Evolutionary conservation across 164 flowering plant species (phyloP).

Genomic region (grape (Vitis vinifera)): DNA sequence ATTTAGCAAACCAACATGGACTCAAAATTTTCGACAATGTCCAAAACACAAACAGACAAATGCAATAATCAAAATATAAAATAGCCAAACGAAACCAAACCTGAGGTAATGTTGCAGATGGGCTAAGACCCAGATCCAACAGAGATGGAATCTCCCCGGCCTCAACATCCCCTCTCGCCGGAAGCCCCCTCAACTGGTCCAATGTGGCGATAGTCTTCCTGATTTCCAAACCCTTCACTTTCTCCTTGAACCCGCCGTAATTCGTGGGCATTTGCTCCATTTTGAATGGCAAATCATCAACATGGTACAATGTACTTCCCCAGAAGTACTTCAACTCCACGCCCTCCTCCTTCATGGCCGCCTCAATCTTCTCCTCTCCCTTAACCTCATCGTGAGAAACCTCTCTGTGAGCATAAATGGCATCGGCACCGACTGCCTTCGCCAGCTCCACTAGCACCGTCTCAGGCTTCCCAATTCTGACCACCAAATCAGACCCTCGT

Average conservation of each 20-base stretch:
- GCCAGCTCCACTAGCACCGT: conserved; percentile 68
- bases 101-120: conserved; percentile 56
- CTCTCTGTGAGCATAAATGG: conserved; percentile 78
- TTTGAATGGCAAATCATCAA: conserved; percentile 88
- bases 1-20: neutral
- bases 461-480: conserved; percentile 83
- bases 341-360: conserved; percentile 78
- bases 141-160: conserved; percentile 83
- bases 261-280: conserved; percentile 85
- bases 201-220: conserved; percentile 76
- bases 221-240: conserved; percentile 60
- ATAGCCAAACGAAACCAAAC: conserved; percentile 30
- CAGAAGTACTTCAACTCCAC: conserved; percentile 91
- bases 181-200: conserved; percentile 80
- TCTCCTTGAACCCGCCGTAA: conserved; percentile 85
- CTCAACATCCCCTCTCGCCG: conserved; percentile 82
- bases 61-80: neutral
- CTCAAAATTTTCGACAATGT: neutral
- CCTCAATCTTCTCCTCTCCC: conserved; percentile 79
- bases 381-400: conserved; percentile 76
- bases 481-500: conserved; percentile 89
- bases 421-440: conserved; percentile 83
- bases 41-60: neutral
- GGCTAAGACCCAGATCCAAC: conserved; percentile 76
- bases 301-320: conserved; percentile 93